phyloP scores from a whole-genome alignment of 352 stramenopile genomes.

The Globisporangium rhizosaccharum region DNA sequence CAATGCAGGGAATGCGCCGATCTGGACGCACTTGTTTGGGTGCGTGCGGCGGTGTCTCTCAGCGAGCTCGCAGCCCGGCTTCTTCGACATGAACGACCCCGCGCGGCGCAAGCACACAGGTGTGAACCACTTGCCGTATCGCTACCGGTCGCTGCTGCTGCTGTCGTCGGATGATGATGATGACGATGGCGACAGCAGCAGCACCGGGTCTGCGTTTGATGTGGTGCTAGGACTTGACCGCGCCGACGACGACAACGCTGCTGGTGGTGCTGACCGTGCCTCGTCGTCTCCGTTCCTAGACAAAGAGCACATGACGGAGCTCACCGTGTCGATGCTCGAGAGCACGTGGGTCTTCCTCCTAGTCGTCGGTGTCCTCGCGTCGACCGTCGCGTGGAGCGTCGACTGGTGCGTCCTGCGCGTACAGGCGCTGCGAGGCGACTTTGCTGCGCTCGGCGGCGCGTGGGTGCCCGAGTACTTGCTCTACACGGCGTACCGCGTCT shows the following conservation, averaged over 20 bases:
- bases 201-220: constrained; percentile 10
- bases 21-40: constrained; percentile 12
- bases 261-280: constrained; percentile 16
- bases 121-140: constrained; percentile 15
- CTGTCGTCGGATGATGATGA: background rate
- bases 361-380: constrained; percentile 47
- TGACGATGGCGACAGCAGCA: constrained; percentile 1
- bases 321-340: constrained; percentile 48
- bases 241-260: constrained; percentile 14
- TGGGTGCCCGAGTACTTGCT: constrained; percentile 60
- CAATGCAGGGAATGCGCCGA: background rate
- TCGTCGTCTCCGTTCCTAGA: constrained; percentile 22
- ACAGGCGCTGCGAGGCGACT: constrained; percentile 25
- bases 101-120: constrained; percentile 27
- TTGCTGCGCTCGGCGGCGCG: constrained; percentile 36
- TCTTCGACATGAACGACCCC: constrained; percentile 28
- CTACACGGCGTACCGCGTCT: constrained; percentile 52
- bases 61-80: constrained; percentile 16
- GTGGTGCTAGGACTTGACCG: constrained; percentile 13
- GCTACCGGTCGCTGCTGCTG: constrained; percentile 14
- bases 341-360: constrained; percentile 77
- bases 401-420: constrained; percentile 54
- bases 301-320: constrained; percentile 38
- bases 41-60: constrained; percentile 14
- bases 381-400: constrained; percentile 58